Base-by-base conservation (phyloP, 306 rosid species). In the Lathyrus oleraceus region DNA sequence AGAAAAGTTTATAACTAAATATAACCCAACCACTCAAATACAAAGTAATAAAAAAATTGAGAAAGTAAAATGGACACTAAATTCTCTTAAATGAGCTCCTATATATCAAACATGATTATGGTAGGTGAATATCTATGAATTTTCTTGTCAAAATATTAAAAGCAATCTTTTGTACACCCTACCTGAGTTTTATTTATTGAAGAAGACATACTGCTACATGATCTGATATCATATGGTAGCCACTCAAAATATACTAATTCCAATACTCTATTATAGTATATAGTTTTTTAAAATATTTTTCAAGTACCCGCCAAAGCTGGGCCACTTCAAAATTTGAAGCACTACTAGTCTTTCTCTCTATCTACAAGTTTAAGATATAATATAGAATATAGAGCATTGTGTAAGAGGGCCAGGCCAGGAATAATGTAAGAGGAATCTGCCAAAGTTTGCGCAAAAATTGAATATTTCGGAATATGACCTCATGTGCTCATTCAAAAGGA, bases 361-460 rank as follows among this genome's bases (percentile, higher is more conserved):
- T 72, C 52, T 32, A 32, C 62, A 61, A 44, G 58, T 74, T 74
- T 43, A 13, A 66, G 54, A 73, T 75, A 77, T 82, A 79, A 69
- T 75, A 76, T 74, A 78, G 81, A 84, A 79, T 72, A 70, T 70
- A 69, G 85, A 82, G 85, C 70, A 76, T 30, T 42, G 77, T 80
- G 74, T 69, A 71, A 79, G 84, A 54, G 64, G 77, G 84, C 80
- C 91, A 81, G 77, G 84, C 80, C 88, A 81, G 90, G 90, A 79
- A 87, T 88, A 89, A 84, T 85, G 81, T 84, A 72, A 82, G 79
- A 63, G 85, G 91, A 87, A 86, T 87, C 91, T 84, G 85, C 91
- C 81, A 85, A 75, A 89, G 81, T 84, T 84, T 81, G 82, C 79
- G 67, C 82, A 82, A 85, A 82, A 85, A 68, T 73, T 79, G 93